Evolutionary conservation across 805 yeast species (phyloP).

Genomic region (Dipodascus geniculatus): DNA sequence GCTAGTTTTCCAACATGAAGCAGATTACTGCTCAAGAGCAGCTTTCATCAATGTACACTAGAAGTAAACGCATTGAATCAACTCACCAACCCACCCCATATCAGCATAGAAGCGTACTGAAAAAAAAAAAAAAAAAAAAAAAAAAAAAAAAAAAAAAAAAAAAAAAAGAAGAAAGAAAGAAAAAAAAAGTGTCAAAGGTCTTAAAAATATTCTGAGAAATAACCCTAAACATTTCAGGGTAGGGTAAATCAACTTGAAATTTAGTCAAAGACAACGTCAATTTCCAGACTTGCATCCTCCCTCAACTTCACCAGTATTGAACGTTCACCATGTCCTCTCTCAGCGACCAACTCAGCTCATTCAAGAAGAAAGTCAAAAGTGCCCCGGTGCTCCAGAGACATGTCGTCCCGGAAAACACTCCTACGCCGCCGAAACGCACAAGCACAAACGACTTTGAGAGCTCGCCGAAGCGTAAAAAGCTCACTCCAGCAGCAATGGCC

Average conservation of each 20-base stretch:
- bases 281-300: too few relatives aligned
- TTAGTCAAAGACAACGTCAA: too few relatives aligned
- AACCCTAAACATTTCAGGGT: background rate
- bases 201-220: background rate
- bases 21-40: background rate
- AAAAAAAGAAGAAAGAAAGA: background rate
- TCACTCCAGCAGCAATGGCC: constrained; percentile 10
- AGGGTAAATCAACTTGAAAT: background rate
- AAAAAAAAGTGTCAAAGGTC: too few relatives aligned
- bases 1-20: background rate
- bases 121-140: background rate
- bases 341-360: constrained; percentile 51
- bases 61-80: constrained; percentile 1
- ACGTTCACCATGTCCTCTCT: constrained; percentile 26
- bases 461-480: constrained; percentile 16
- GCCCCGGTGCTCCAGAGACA: constrained; percentile 32
- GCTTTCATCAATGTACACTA: constrained; percentile 1
- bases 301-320: too few relatives aligned
- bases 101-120: background rate
- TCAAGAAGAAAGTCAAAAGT: constrained; percentile 46
- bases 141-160: background rate
- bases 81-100: background rate
- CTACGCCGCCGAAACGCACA: constrained; percentile 15
- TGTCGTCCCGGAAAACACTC: constrained; percentile 2
- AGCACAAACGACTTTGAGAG: constrained; percentile 9